Evolutionary conservation across 2,329 filamentous ascomycete genomes (phyloP), one percentile per base, ranked within the genome.

Genomic region (Hymenoscyphus linearis): DNA sequence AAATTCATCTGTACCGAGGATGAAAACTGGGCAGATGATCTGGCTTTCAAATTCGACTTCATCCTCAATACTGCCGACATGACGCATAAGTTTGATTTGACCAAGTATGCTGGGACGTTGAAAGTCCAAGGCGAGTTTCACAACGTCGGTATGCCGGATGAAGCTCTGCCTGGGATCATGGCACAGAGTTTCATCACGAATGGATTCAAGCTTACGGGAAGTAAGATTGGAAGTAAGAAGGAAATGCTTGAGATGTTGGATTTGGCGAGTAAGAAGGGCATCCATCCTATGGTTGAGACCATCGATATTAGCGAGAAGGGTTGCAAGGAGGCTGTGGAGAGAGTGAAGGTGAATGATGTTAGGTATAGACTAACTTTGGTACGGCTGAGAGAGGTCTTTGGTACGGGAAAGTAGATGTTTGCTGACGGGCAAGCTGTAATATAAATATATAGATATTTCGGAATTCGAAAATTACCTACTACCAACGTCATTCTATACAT

Each of bases 321-420:
- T 0, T 88, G 87, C 69, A 85, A 85, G 73, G 81, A 91, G 76
- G 89, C 85, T 0, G 82, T 91, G 18, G 80, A 86, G 73, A 80
- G 85, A 66, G 84, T 93, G 57, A 84, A 88, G 70, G 84, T 84
- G 65, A 88, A 88, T 67, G 83, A 90, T 72, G 86, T 92, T 14
- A 81, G 81, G 36, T 93, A 90, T 72, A 80, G 90, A 47, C 87
- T 90, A 69, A 90, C 88, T 0, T 73, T 93, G 69, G 85, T 83
- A 13, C 83, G 83, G 10, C 90, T 82, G 68, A 84, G 90, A 68
- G 85, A 88, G 77, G 83, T 78, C 0, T 90, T 90, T 70, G 82
- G 53, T 13, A 40, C 37, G 14, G 44, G 44, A 25, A 50, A 50
- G 44, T 47, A 47, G 18, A 26, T 14, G 13, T 6, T 40, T 6